Conservation (phyloP, 2,329 filamentous ascomycete species). For the Paraconiothyrium sp. region DNA sequence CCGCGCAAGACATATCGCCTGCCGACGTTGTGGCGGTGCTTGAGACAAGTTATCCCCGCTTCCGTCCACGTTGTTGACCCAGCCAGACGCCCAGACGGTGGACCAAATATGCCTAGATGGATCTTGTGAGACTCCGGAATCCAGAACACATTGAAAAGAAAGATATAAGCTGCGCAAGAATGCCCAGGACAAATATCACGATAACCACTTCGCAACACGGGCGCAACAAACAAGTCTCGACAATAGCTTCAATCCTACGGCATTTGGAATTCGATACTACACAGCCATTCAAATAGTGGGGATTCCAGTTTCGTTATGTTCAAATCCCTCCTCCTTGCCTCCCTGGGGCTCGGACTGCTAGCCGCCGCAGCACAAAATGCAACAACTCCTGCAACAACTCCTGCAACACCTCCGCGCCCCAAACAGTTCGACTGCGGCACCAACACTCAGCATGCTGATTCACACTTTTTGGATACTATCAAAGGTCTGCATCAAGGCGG, state of each 20-base stretch:
- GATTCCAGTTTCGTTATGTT: constrained; percentile 29
- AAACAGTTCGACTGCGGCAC: constrained; percentile 57
- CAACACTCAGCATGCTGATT: constrained; percentile 45
- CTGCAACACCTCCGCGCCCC: constrained; percentile 20
- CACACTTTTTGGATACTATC: constrained; percentile 52
- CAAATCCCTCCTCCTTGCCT: constrained; percentile 45
- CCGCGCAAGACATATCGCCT: constrained; percentile 6
- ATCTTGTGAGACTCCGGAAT: constrained; percentile 44
- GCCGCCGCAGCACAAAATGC: constrained; percentile 25
- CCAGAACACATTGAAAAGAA: constrained; percentile 36
- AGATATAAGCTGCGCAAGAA: constrained; percentile 39
- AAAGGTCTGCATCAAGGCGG: constrained; percentile 42
- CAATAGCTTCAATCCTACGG: constrained; percentile 12
- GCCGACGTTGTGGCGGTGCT: constrained; percentile 19
- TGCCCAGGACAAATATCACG: constrained; percentile 24
- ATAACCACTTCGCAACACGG: constrained; percentile 15
- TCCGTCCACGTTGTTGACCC: constrained; percentile 31
- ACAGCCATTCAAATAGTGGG: constrained; percentile 20
- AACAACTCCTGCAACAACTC: no score
- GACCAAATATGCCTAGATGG: constrained; percentile 34
- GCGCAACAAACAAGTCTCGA: neutral
- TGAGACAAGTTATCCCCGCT: constrained; percentile 40
- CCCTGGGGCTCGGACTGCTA: constrained; percentile 23
- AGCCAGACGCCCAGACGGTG: constrained; percentile 29
- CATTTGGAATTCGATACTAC: constrained; percentile 16